phyloP scores from a whole-genome alignment of 129 eudicot genomes.

The Saussurea involucrata region DNA sequence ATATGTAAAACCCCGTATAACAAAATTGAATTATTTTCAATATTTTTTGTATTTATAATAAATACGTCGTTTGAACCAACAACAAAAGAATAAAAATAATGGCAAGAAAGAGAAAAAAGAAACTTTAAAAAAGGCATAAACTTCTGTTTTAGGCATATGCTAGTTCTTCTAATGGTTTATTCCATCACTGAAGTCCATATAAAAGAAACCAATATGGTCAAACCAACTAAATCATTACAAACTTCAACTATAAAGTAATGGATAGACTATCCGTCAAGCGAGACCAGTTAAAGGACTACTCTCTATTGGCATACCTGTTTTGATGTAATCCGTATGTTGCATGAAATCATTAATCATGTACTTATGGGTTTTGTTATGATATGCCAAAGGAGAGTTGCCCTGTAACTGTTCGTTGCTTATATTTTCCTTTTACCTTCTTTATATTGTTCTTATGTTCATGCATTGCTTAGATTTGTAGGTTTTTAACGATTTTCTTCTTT shows the following conservation, averaged over 20 bases:
- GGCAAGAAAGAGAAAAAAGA: not conserved
- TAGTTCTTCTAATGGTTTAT: slow-evolving; percentile 17
- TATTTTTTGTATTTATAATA: not conserved
- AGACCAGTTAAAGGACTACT: slow-evolving; percentile 51
- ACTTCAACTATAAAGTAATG: not conserved
- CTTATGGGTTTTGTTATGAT: not conserved
- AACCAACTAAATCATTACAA: slow-evolving; percentile 2
- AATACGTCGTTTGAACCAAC: not conserved
- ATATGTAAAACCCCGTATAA: not conserved
- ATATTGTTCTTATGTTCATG: not conserved
- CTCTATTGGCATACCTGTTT: slow-evolving; percentile 52
- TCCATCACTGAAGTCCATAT: not conserved
- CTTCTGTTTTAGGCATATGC: slow-evolving; percentile 17
- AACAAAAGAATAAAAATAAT: not conserved
- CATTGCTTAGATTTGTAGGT: not conserved
- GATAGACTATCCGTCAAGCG: slow-evolving; percentile 7
- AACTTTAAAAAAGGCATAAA: not conserved
- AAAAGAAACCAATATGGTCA: slow-evolving; percentile 3
- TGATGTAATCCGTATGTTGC: not conserved
- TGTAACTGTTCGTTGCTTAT: slow-evolving; percentile 33
- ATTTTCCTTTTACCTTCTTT: not conserved
- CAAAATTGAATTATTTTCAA: not conserved
- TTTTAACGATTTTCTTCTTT: not conserved
- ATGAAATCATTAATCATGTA: not conserved
- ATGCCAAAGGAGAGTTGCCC: slow-evolving; percentile 78